Evolutionary conservation across 805 yeast genomes (phyloP), one percentile per base, ranked within the genome.

Genomic region (Kuraishia ogatae): DNA sequence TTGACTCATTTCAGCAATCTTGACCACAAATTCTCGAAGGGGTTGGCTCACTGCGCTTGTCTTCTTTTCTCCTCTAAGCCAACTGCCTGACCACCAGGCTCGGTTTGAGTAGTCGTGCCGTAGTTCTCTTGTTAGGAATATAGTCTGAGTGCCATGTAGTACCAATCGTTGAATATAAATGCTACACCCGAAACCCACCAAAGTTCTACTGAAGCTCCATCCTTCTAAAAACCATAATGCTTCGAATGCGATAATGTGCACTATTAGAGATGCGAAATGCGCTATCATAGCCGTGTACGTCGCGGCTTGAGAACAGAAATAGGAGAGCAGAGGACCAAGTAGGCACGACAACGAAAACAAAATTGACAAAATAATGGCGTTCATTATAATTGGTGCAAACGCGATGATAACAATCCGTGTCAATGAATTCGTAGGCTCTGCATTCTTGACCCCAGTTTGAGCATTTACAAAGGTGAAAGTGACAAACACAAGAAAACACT

Each of bases 391-490:
- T 1, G 92, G 90, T 1, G 75, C 59, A 39, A 79, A 53, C 0
- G 78, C 71, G 2, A 84, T 68, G 17, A 90, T 69, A 2, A 78
- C 64, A 29, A 93, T 67, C 56, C 97, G 76, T 13, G 86, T 59
- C 0, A 87, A 64, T 0, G 93, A 80, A 66, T 84, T 81, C 7
- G 82, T 77, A 2, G 78, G 74, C 56, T 69, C 59, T n/a, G 79
- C 71, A 53, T 69, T 61, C 51, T 61, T 58, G 0, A 90, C 96
- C 29, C 97, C 97, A 39, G 85, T 89, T 72, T 90, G 97, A 1
- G 97, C 77, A 69, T 91, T 92, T 63, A 88, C 85, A 64, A 87
- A 93, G 53, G 84, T 74, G 68, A 82, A 93, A 0, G 96, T 92
- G 54, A 84, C 71, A 55, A 86, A 79, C 52, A 87, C 79, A 61